Evolutionary conservation across 768 basidiomycete species (phyloP), one percentile per base, ranked within the genome.

Genomic region (Phylloporus arenicola): DNA sequence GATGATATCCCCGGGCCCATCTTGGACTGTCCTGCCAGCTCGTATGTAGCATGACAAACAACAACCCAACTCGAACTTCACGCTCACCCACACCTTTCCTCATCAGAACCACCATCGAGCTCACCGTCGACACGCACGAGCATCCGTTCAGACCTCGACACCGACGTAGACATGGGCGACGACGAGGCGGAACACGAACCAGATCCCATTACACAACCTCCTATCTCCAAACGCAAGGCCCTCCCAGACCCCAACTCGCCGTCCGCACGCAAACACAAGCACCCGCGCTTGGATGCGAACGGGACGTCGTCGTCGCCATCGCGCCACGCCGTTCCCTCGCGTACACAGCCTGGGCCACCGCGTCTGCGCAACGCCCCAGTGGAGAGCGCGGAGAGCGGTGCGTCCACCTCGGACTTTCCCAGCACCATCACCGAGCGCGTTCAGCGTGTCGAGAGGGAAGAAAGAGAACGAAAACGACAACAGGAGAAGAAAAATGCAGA

Each of bases 171-270:
- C 53, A 57, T 68, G 56, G 49, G 41, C 41, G 52, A 59, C 48
- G 55, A 64, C 31, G 60, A 64, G 38, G 45, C 50, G 1, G 58
- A 60, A 45, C 48, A 38, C 10, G 52, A 41, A 16, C 40, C 40
- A 3, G 42, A 31, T 14, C 9, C 27, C 5, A 10, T 25, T 17
- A 3, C 16, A 17, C 40, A 33, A 2, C 17, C 51, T 48, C 59
- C 57, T 55, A 55, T 57, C 29, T 44, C 55, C 2, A 67, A 68
- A 53, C 63, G 65, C 42, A 67, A 68, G 22, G 67, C 57, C 11
- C 30, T 39, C 8, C 25, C 51, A 3, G 54, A 53, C 25, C 45
- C 6, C 25, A 38, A 33, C 16, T 39, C 38, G 4, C 38, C 9
- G 25, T 20, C 52, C 11, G 30, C n/a, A 16, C 51, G 52, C 14